A percentile compares a stretch with the other conserved stretches of the same genome.
Conservation (phyloP, 768 basidiomycete genomes). For the Paxillus rubicundulus region DNA sequence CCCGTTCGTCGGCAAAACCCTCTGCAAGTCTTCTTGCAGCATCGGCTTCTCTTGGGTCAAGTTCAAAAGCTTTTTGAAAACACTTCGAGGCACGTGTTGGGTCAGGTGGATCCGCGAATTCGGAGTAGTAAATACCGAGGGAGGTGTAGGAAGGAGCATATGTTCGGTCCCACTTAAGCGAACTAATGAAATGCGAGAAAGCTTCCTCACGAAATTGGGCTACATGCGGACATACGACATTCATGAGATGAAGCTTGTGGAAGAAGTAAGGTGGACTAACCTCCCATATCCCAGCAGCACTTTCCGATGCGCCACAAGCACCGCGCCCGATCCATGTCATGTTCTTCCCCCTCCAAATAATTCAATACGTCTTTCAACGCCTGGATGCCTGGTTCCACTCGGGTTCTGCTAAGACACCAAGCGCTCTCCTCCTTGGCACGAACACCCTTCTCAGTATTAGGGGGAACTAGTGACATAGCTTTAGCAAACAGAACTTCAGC, state of each 20-base stretch:
- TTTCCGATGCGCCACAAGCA: slow-evolving; percentile 85
- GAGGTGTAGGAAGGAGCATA: slow-evolving; percentile 94
- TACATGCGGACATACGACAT: slow-evolving; percentile 22
- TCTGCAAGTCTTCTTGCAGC: slow-evolving; percentile 83
- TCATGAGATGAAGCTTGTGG: neutral
- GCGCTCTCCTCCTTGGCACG: slow-evolving; percentile 79
- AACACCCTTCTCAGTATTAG: slow-evolving; percentile 45
- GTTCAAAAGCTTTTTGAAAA: slow-evolving; percentile 97
- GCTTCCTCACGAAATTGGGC: slow-evolving; percentile 57
- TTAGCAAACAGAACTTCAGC: slow-evolving; percentile 61
- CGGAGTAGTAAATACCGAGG: slow-evolving; percentile 85
- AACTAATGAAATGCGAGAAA: slow-evolving; percentile 73
- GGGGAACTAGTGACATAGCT: slow-evolving; percentile 48
- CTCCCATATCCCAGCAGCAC: slow-evolving; percentile 67
- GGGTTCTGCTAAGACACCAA: slow-evolving; percentile 69
- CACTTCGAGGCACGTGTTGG: slow-evolving; percentile 87
- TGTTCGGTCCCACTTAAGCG: slow-evolving; percentile 69
- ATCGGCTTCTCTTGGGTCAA: slow-evolving; percentile 83
- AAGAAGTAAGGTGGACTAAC: slow-evolving; percentile 40
- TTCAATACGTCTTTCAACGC: slow-evolving; percentile 49
- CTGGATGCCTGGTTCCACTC: slow-evolving; percentile 46
- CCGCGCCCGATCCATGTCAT: slow-evolving; percentile 63
- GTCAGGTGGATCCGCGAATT: slow-evolving; percentile 69
- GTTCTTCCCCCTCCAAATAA: slow-evolving; percentile 42
- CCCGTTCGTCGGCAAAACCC: slow-evolving; percentile 87